Conservation (phyloP, 345 rosid species). For the Alliaria petiolata region DNA sequence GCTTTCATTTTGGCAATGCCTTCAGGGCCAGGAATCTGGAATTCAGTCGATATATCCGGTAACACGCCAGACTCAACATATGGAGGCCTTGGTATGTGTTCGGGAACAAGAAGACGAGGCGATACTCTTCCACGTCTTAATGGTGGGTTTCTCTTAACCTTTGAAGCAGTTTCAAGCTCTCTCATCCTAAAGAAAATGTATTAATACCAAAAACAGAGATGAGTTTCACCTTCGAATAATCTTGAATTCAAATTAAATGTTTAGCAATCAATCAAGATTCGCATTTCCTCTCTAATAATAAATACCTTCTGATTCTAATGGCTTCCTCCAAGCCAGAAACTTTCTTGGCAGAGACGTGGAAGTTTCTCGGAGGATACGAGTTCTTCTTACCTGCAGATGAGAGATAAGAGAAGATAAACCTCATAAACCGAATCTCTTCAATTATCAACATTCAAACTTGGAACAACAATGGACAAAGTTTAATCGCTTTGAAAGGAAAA, state of each 20-base stretch:
- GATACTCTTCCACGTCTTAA: conserved; percentile 83
- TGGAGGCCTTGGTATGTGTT: conserved; percentile 74
- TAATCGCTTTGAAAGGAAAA: background rate
- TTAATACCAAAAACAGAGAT: background rate
- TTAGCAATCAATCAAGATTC: background rate
- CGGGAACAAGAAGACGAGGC: conserved; percentile 74
- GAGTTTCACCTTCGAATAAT: background rate
- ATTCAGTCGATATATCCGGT: conserved; percentile 62
- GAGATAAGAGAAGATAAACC: background rate
- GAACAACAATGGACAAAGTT: background rate
- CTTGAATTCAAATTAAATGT: background rate
- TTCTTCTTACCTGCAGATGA: conserved; percentile 34
- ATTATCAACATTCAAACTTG: background rate
- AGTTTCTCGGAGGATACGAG: conserved; percentile 12
- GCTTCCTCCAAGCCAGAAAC: conserved; percentile 67
- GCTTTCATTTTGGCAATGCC: conserved; percentile 72
- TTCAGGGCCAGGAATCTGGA: conserved; percentile 72
- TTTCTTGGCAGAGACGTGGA: conserved; percentile 47
- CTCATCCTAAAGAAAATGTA: conserved; percentile 44
- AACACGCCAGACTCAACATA: conserved; percentile 49
- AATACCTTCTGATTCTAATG: conserved; percentile 63
- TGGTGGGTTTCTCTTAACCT: conserved; percentile 52
- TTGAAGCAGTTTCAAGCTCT: conserved; percentile 41
- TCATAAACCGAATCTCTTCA: background rate
- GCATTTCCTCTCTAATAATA: too few relatives aligned